Conservation (phyloP, 1,284 basidiomycete species). For the Jaminaea rosea region DNA sequence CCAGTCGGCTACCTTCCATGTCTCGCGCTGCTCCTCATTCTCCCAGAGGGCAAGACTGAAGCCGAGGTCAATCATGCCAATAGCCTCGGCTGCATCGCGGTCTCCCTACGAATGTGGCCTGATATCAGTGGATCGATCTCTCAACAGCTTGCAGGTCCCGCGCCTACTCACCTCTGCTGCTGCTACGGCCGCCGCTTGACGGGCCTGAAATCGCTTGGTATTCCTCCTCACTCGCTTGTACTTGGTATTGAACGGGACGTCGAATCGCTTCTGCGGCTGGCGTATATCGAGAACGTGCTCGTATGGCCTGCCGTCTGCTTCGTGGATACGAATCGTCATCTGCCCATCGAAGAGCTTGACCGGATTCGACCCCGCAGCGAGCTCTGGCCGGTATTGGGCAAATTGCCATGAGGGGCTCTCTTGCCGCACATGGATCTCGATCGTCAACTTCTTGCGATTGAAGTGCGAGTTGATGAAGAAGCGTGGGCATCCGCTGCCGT, state of each 20-base stretch:
- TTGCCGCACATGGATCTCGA: constrained; percentile 89
- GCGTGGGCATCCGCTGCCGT: constrained; percentile 87
- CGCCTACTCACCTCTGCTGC: too few species aligned
- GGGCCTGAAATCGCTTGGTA: constrained; percentile 85
- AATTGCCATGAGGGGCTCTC: constrained; percentile 61
- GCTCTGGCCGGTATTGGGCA: constrained; percentile 32
- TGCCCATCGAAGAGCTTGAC: constrained; percentile 56
- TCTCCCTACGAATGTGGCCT: too few species aligned
- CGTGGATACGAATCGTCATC: constrained; percentile 97
- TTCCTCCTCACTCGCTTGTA: constrained; percentile 93
- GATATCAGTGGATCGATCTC: constrained; percentile 36
- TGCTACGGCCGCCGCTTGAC: constrained; percentile 83
- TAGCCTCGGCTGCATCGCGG: constrained; percentile 72
- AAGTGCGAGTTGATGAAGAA: constrained; percentile 85
- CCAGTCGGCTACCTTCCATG: constrained; percentile 88
- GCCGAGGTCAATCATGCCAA: constrained; percentile 86
- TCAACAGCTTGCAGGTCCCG: constrained; percentile 52
- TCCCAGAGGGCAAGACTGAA: constrained; percentile 97
- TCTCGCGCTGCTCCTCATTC: constrained; percentile 62
- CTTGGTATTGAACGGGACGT: constrained; percentile 99
- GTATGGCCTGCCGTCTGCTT: constrained; percentile 97
- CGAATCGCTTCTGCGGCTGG: constrained; percentile 75
- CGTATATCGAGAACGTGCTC: constrained; percentile 94
- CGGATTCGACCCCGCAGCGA: constrained; percentile 50
- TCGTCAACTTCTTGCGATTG: constrained; percentile 94